Evolutionary conservation across 2,329 filamentous ascomycete species (phyloP).

Genomic region (Rhinocladiella similis): DNA sequence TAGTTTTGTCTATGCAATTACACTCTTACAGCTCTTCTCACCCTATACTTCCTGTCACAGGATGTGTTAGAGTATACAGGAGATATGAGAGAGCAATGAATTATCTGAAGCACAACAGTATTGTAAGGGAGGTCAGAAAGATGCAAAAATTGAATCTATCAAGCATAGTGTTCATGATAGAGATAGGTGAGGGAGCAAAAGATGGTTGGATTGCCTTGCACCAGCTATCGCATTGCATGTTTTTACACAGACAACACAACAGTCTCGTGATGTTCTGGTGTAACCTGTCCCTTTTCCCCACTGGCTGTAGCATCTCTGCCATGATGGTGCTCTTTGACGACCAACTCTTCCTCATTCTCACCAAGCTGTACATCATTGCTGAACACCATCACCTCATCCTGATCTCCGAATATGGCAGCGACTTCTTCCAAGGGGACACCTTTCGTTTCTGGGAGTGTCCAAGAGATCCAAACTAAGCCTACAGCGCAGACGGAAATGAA

Average conservation of each 20-base stretch:
- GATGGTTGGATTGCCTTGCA: no score
- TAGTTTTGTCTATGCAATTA: background rate
- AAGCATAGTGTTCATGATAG: background rate
- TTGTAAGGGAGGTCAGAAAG: no score
- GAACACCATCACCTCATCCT: background rate
- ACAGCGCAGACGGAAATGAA: slow-evolving; percentile 15
- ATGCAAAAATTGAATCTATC: background rate
- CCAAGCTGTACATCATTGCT: no score
- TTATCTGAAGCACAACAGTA: no score
- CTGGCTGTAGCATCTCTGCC: background rate
- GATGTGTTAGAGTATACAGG: no score
- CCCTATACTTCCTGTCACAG: no score
- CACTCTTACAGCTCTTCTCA: background rate
- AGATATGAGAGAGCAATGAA: no score
- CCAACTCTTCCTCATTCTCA: no score
- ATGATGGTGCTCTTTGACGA: background rate
- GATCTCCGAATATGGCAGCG: no score
- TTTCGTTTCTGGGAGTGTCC: slow-evolving; percentile 29
- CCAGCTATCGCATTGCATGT: no score
- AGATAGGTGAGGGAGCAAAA: no score
- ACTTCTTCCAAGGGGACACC: slow-evolving; percentile 1
- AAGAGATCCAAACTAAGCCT: slow-evolving; percentile 5
- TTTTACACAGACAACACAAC: background rate
- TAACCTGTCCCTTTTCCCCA: background rate
- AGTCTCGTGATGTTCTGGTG: background rate